phyloP scores from a whole-genome alignment of 1,284 basidiomycete genomes.

The Dichomitus squalens region DNA sequence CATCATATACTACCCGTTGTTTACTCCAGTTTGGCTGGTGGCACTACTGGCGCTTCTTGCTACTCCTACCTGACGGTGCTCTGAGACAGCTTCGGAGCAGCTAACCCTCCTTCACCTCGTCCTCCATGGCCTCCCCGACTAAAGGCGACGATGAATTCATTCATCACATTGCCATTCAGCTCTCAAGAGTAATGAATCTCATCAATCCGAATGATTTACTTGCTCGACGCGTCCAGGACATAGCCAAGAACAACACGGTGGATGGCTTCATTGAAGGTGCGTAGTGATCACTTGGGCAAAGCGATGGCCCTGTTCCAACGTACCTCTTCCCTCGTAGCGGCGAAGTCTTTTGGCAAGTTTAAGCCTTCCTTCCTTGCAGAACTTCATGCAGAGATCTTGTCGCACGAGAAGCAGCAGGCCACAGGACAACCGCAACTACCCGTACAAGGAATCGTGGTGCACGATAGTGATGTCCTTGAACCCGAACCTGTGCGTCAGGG shows the following conservation, averaged over 20 bases:
- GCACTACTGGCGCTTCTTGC: conserved; percentile 4
- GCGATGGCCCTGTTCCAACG: not conserved
- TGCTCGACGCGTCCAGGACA: conserved; percentile 77
- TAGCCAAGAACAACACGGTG: conserved; percentile 69
- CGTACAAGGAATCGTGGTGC: conserved; percentile 76
- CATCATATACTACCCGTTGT: conserved; percentile 10
- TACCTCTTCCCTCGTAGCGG: conserved; percentile 49
- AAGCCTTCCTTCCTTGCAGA: conserved; percentile 62
- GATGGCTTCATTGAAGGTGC: conserved; percentile 66
- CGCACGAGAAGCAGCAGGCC: conserved; percentile 67
- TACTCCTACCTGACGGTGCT: too few species aligned
- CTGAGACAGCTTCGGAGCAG: not conserved
- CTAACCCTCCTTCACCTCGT: not conserved
- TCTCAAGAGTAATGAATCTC: conserved; percentile 78
- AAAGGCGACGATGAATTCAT: conserved; percentile 54
- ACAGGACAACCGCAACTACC: conserved; percentile 57
- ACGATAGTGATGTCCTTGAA: conserved; percentile 79
- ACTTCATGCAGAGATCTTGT: conserved; percentile 57
- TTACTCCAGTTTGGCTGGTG: conserved; percentile 23
- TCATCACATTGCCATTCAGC: conserved; percentile 79
- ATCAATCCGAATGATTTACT: conserved; percentile 84
- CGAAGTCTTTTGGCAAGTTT: conserved; percentile 86
- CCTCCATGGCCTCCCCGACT: conserved; percentile 24
- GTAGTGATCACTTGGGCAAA: conserved; percentile 9
- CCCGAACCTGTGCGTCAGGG: conserved; percentile 78